Evolutionary conservation across 2,329 filamentous ascomycete genomes (phyloP).

Genomic region (Ophiocordyceps camponoti-leonardi): DNA sequence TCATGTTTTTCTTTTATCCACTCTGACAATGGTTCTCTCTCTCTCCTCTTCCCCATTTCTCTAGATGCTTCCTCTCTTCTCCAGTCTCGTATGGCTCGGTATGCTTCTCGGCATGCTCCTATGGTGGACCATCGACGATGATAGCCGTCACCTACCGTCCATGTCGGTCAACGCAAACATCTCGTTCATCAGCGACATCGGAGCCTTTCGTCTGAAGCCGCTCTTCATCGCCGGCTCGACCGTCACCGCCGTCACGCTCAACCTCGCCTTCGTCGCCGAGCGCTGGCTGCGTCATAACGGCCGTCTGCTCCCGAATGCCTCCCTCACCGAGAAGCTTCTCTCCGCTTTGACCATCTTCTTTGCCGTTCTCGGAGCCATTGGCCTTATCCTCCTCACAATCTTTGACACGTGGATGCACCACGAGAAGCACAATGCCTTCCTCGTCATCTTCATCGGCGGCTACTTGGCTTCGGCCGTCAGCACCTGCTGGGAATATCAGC

Average conservation of each 20-base stretch:
- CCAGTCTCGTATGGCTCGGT: constrained; percentile 45
- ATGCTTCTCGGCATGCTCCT: constrained; percentile 55
- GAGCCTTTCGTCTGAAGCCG: constrained; percentile 47
- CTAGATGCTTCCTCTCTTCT: constrained; percentile 51
- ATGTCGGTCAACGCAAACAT: constrained; percentile 43
- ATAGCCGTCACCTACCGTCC: constrained; percentile 39
- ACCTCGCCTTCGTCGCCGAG: constrained; percentile 65
- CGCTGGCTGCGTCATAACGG: constrained; percentile 72
- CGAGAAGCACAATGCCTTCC: constrained; percentile 54
- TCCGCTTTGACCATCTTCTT: constrained; percentile 44
- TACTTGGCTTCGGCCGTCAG: constrained; percentile 77
- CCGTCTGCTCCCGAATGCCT: constrained; percentile 58
- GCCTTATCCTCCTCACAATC: constrained; percentile 67
- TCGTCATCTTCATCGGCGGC: constrained; percentile 69
- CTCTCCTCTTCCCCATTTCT: no score
- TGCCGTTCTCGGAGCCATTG: constrained; percentile 58
- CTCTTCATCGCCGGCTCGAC: constrained; percentile 59
- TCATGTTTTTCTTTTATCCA: neutral
- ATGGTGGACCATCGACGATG: constrained; percentile 43
- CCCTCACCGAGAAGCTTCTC: constrained; percentile 43
- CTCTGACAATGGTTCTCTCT: neutral
- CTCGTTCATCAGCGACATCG: constrained; percentile 57
- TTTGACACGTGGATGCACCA: constrained; percentile 66
- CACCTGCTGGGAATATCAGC: constrained; percentile 80
- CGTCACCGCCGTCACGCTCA: constrained; percentile 62